These are phyloP conservation scores for Monascus ruber DNA, from an alignment of 2,329 filamentous ascomycete species.

Conservation along the genomic window DNA sequence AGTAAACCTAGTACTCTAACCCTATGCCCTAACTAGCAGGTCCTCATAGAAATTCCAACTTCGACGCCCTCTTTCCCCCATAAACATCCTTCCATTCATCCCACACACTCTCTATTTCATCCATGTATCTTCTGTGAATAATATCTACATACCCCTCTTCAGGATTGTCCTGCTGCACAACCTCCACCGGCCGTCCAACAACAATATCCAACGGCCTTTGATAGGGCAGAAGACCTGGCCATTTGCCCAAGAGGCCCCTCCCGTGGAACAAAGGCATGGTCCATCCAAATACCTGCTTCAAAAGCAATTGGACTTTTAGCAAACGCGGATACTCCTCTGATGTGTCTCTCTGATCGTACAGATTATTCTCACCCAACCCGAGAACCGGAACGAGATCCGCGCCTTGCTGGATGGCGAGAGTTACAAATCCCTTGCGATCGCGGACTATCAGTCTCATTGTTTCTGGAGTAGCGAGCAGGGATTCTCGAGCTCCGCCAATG, in stretches of 20 bases:
- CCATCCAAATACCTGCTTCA: conserved; percentile 72
- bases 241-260: conserved; percentile 41
- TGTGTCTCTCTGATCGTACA: conserved; percentile 65
- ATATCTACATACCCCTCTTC: conserved; percentile 59
- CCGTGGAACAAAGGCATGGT: conserved; percentile 24
- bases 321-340: not conserved
- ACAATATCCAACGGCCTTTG: conserved; percentile 72
- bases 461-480: conserved; percentile 67
- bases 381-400: conserved; percentile 77
- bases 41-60: conserved; percentile 14
- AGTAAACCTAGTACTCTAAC: too few species aligned
- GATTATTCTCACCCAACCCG: conserved; percentile 75
- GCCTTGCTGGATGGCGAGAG: conserved; percentile 69
- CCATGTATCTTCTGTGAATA: conserved; percentile 60
- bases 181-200: conserved; percentile 61
- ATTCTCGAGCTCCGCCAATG: conserved; percentile 75
- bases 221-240: conserved; percentile 72
- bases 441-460: conserved; percentile 60
- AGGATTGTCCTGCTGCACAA: conserved; percentile 46
- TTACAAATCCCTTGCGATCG: conserved; percentile 76
- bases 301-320: conserved; percentile 43
- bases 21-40: too few species aligned
- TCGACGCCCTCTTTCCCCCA: conserved; percentile 11
- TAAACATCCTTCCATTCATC: conserved; percentile 20
- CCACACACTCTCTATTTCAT: conserved; percentile 29